A percentile compares a stretch with the other conserved stretches of the same genome.
These are phyloP conservation scores for Ophiostoma himal-ulmi DNA, from an alignment of 2,329 filamentous ascomycete genomes.

Conservation along the genomic window DNA sequence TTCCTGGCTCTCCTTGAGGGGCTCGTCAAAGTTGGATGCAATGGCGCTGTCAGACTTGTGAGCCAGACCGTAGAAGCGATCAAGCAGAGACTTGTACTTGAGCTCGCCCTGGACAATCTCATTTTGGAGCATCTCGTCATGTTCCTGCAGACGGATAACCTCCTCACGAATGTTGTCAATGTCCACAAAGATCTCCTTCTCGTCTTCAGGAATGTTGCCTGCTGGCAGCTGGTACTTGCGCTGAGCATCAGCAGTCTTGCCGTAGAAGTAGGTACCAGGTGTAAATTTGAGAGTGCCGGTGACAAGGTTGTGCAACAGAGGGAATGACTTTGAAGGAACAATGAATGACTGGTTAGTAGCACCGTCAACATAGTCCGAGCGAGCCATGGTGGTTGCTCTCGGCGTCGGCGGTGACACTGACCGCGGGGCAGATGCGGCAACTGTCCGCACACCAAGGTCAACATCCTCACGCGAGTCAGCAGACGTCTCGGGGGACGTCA, in stretches of 20 bases:
- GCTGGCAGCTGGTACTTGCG: constrained; percentile 23
- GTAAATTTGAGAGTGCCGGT: constrained; percentile 26
- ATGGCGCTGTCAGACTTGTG: constrained; percentile 22
- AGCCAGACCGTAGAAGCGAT: constrained; percentile 24
- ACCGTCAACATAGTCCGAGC: constrained; percentile 15
- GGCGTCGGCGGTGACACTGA: neutral
- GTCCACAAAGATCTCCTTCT: constrained; percentile 31
- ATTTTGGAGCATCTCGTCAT: constrained; percentile 29
- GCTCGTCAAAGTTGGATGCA: constrained; percentile 17
- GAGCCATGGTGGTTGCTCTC: neutral
- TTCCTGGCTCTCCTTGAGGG: constrained; percentile 20
- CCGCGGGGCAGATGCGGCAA: neutral
- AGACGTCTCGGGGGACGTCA: constrained; percentile 25
- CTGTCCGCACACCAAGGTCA: constrained; percentile 14
- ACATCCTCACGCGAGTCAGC: constrained; percentile 22
- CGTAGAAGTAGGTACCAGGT: constrained; percentile 24
- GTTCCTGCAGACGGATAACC: constrained; percentile 28
- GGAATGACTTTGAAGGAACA: constrained; percentile 26
- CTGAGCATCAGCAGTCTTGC: constrained; percentile 11
- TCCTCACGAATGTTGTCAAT: constrained; percentile 34
- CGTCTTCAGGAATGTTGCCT: constrained; percentile 24
- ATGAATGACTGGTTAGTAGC: constrained; percentile 27
- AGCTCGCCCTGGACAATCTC: constrained; percentile 26
- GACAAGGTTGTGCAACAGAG: constrained; percentile 27
- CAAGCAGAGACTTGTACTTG: constrained; percentile 25